Base-by-base conservation (phyloP, 768 basidiomycete genomes). In the Melanogaster broomeanus region DNA sequence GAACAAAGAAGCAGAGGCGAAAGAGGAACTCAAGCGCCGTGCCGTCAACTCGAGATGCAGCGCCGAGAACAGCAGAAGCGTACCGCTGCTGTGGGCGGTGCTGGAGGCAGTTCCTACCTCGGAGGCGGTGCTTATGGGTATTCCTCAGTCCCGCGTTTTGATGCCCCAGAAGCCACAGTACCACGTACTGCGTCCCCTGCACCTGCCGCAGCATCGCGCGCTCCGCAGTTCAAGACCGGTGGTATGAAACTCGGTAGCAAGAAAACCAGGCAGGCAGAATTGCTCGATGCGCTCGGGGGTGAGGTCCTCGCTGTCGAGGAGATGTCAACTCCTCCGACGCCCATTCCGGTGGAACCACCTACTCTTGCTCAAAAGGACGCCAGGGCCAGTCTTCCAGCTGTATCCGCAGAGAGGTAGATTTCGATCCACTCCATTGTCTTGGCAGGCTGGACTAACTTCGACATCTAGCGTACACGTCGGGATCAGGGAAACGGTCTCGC, bases 1-100 rank as follows among this genome's bases (percentile, higher is more conserved):
- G 88, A 98, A 99, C 77, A 98, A 98, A 72, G 97, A 99, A 72
- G 93, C 93, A 6, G 97, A 99, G 64, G 97, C 96, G 2, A 99
- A 99, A 68, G 97, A 99, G 68, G 96, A 98, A 64, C 87, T 99
- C 65, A 98, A 98, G 69, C 85, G 97, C 35, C 88, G 96, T 27
- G 95, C 97, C 97, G 97, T 68, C 94, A 98, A 64, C 84, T 99
- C 55, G 97, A 99, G 71, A 90, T 97, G 85, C 97, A 98, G 65
- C 85, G 96, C 37, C 80, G 95, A 30, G 96, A 99, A 66, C 93
- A 95, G 67, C 93, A 96, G 59, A 79, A 84, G 53, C 87, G 93
- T 19, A 74, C 86, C 4, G 83, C 81, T 8, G 66, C 74, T 4
- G 71, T 77, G 25, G 78, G 77, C 9, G 55, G 66, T 37, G 45